Percentiles rank a stretch among this genome's conserved stretches.
Conservation (phyloP, 768 basidiomycete species). For the Rhodosporidiobolus sp. region DNA sequence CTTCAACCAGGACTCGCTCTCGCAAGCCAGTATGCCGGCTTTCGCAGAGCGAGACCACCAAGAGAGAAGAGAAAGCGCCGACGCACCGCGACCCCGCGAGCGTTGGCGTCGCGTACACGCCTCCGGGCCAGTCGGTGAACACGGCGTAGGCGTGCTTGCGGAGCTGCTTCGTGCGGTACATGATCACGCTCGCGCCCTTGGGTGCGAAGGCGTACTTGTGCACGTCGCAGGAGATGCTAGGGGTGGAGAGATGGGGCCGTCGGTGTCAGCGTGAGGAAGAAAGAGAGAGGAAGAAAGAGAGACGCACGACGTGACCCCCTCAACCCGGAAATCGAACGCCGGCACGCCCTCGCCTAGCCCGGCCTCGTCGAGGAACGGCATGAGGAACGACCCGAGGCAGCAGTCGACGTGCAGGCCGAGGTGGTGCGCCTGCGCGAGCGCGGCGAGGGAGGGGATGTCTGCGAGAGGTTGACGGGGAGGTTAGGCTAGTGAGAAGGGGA, state of each 20-base stretch:
- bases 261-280: background rate
- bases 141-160: constrained; percentile 42
- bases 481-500: background rate
- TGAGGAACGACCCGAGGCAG: constrained; percentile 65
- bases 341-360: constrained; percentile 45
- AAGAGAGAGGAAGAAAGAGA: background rate
- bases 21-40: too few species aligned
- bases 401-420: constrained; percentile 70
- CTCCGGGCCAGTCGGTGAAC: constrained; percentile 56
- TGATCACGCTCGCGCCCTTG: constrained; percentile 67
- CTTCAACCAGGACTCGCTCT: background rate
- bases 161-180: constrained; percentile 65
- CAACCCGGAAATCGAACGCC: constrained; percentile 82
- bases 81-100: constrained; percentile 34
- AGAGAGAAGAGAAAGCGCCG: too few species aligned
- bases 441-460: constrained; percentile 70
- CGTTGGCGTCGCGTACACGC: constrained; percentile 57
- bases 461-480: background rate
- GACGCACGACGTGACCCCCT: constrained; percentile 71
- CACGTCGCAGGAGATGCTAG: constrained; percentile 81
- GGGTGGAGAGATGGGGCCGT: background rate
- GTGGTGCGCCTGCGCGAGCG: constrained; percentile 67
- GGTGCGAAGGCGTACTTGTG: constrained; percentile 64
- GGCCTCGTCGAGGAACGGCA: constrained; percentile 77
- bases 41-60: too few species aligned